Base-by-base conservation (phyloP, 2,329 filamentous ascomycete genomes). In the Calonectria pauciramosa region DNA sequence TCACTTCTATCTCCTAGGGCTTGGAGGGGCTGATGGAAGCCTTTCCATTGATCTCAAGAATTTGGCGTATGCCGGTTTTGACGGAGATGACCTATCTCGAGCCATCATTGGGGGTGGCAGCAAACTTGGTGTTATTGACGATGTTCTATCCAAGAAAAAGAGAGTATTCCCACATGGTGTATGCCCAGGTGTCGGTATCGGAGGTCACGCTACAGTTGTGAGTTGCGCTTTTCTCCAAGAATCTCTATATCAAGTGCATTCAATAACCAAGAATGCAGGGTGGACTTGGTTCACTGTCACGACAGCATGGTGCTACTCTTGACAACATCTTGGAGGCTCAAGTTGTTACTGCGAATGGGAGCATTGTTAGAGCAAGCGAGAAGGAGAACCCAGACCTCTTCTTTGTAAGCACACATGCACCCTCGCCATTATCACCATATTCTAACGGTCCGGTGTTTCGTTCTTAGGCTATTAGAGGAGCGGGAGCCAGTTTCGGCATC, bases 401-500 rank as follows among this genome's bases (percentile, higher is more conserved):
- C 32, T 70, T 47, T n/a, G 65, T 54, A 30, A 54, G 65, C 51
- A 20, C 20, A 5, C 0, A 36, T 11, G 13, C 8, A 13, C 1
- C n/a, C 2, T 41, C 14, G 2, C 6, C 23, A 18, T 18, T 28
- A 2, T 5, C 32, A 30, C 3, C 3, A 13, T 16, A 4, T 52
- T 8, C 28, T 54, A 28, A 54, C 23, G 30, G 6, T 51, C 10
- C 16, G 8, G 6, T 4, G 34, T 13, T 41, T 10, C 34, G 14
- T 20, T 32, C 0, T 26, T 6, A 44, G 68, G 56, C 68, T 11
- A 34, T 70, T 3, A 32, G 68, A 36, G 56, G 56, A 36, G 68
- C 68, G 20, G 68, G 44, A 18, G 68, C 68, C 13, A 44, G 56
- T 16, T 70, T 70, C 16, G 68, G 68, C 44, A 52, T 70, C 23